Evolutionary conservation across 1,284 basidiomycete genomes (phyloP).

Genomic region (Ustilago sp.): DNA sequence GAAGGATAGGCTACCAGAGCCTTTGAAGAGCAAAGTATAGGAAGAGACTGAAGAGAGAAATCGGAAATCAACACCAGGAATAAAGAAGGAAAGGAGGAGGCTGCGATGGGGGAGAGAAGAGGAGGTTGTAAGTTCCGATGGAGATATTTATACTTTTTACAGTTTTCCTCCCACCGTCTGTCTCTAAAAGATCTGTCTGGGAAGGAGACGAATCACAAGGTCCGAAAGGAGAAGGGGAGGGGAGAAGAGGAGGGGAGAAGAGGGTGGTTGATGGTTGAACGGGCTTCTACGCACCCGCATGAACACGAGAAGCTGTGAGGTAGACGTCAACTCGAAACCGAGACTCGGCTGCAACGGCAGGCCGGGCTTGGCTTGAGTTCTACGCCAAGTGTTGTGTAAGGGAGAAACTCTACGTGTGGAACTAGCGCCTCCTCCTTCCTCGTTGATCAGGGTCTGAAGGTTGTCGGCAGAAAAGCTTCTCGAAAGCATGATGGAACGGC

Average conservation of each 20-base stretch:
- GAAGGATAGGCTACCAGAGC: slow-evolving; percentile 41
- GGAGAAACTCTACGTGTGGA: slow-evolving; percentile 7
- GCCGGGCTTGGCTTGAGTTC: background rate
- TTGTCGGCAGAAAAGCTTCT: background rate
- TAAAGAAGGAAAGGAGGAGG: slow-evolving; percentile 8
- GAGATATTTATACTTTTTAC: slow-evolving; percentile 28
- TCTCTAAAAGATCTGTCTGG: background rate
- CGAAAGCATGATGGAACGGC: background rate
- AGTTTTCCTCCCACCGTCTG: background rate
- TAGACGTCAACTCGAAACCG: slow-evolving; percentile 4
- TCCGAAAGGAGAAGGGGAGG: background rate
- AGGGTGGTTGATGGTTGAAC: slow-evolving; percentile 12
- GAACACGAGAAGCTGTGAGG: background rate
- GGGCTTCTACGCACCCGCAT: slow-evolving; percentile 19
- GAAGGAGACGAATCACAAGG: background rate
- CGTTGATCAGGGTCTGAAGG: background rate
- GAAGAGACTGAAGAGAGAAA: slow-evolving; percentile 18
- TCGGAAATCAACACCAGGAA: slow-evolving; percentile 23
- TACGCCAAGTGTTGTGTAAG: background rate
- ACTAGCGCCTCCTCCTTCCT: background rate
- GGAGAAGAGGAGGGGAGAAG: slow-evolving; percentile 3
- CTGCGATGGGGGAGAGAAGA: slow-evolving; percentile 18
- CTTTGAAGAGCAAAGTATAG: slow-evolving; percentile 12
- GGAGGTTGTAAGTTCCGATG: background rate
- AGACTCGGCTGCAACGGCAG: background rate